Percentiles rank a stretch among this genome's conserved stretches.
Conservation (phyloP, 225 moss, liverwort and hornwort species). For the Pseudisothecium myosuroides region DNA sequence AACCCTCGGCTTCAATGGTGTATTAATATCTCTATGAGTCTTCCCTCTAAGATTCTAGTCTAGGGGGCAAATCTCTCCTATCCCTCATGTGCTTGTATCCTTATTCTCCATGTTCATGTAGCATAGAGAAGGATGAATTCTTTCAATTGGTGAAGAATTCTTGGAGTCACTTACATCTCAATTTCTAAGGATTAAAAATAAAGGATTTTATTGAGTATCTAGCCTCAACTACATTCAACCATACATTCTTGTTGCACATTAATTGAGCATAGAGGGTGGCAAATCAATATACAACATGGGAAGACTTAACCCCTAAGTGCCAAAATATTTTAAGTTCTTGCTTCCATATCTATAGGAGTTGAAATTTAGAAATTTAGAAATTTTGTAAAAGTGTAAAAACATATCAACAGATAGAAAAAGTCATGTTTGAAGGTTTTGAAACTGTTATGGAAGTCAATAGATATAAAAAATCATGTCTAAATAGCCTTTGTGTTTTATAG, state of each 20-base stretch:
- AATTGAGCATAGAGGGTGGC: not conserved
- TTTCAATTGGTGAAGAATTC: not conserved
- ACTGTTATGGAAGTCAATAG: accelerated
- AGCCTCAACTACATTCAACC: not conserved
- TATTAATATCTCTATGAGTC: not conserved
- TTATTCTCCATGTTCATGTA: not conserved
- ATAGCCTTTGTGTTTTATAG: too few relatives aligned
- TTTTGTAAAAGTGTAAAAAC: not conserved
- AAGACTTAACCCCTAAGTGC: not conserved
- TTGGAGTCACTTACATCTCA: not conserved
- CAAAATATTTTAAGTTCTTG: not conserved
- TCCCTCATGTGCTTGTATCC: not conserved
- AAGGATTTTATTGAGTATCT: not conserved
- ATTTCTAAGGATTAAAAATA: not conserved
- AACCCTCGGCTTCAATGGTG: accelerated
- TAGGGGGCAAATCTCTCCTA: not conserved
- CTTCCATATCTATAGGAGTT: too few relatives aligned
- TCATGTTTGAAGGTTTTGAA: not conserved
- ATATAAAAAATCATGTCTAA: not conserved
- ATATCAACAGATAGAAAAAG: not conserved
- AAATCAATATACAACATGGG: not conserved
- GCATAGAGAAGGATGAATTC: not conserved
- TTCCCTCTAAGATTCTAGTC: accelerated
- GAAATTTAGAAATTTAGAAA: too few relatives aligned
- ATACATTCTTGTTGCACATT: too few relatives aligned